Base-by-base conservation (phyloP, 257 asterid genomes). In the Plantago elongata region DNA sequence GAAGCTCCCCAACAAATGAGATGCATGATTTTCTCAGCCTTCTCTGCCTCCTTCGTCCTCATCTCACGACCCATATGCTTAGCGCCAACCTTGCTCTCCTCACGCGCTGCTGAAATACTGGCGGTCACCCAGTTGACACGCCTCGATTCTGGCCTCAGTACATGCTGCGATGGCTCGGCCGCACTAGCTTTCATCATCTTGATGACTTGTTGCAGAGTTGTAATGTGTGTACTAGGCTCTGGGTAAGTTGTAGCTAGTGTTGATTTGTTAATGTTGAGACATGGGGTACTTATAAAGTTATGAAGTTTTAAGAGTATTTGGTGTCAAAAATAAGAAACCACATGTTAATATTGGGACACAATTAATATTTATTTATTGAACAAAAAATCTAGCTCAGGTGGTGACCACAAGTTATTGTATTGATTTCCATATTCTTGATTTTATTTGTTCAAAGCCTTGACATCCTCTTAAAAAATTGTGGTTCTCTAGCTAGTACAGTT, bases 1-100 rank as follows among this genome's bases (percentile, higher is more conserved):
- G 42, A 54, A 22, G 66, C 57, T 49, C 66, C 66, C 57, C 57
- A 62, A 62, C 66, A 62, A 10, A 62, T 37, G 11, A 62, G 58
- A 22, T 62, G 58, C 66, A 62, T 62, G 22, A 84, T 54, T 69
- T 72, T 78, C 68, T 81, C 87, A 11, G 77, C 80, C 78, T 81
- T 84, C 77, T 84, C 83, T 3, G 80, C 81, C 34, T 78, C 70
- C 64, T 65, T 74, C 45, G 27, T 54, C 7, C 17, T 68, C 72
- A 72, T 57, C 66, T 69, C 59, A 54, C 66, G 27, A 61, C 61
- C 56, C 40, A 11, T n/a, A 45, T 27, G 29, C 14, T 45, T 68
- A 11, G 48, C 15, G 51, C 27, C 71, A 12, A 40, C 54, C 47
- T 62, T 72, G 47, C 46, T 67, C 69, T 9, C 44, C 4, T 61